A percentile compares a stretch with the other conserved stretches of the same genome.
Evolutionary conservation across 1,284 basidiomycete species (phyloP).

Genomic region (Moesziomyces aphidis): DNA sequence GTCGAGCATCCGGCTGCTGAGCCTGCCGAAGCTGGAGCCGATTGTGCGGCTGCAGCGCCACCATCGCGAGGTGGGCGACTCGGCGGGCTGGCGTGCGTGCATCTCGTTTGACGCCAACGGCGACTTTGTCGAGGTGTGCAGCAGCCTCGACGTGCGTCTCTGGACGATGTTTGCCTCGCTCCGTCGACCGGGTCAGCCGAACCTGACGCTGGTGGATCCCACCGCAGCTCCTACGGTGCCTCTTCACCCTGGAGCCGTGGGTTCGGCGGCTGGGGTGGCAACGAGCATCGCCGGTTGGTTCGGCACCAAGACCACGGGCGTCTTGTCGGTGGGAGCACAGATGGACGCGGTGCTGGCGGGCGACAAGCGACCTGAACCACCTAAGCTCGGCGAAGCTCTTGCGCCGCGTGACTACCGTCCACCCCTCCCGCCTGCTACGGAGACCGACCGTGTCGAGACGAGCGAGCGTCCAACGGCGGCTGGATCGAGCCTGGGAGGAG

Average conservation of each 20-base stretch:
- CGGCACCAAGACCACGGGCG: conserved; percentile 48
- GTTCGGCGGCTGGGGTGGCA: conserved; percentile 52
- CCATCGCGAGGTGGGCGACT: conserved; percentile 45
- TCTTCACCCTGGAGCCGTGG: conserved; percentile 49
- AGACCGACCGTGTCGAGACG: conserved; percentile 1
- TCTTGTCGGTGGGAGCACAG: conserved; percentile 49
- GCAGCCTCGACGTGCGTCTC: conserved; percentile 58
- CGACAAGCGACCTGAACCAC: conserved; percentile 45
- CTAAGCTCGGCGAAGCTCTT: conserved; percentile 35
- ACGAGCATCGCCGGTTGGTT: conserved; percentile 58
- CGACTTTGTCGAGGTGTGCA: conserved; percentile 59
- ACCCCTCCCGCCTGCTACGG: background rate
- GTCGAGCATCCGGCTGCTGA: conserved; percentile 52
- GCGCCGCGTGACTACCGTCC: conserved; percentile 33
- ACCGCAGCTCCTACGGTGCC: conserved; percentile 37
- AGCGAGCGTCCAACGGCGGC: conserved; percentile 2
- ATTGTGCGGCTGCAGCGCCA: conserved; percentile 59
- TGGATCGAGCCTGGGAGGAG: conserved; percentile 12
- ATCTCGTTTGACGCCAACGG: conserved; percentile 53
- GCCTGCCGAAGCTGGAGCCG: conserved; percentile 54
- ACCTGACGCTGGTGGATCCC: conserved; percentile 43
- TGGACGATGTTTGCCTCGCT: conserved; percentile 60
- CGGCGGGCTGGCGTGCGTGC: conserved; percentile 15
- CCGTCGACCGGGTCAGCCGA: conserved; percentile 52
- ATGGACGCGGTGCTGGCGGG: conserved; percentile 54